Base-by-base conservation (phyloP, 148 eudicot species). In the Drosera capensis region DNA sequence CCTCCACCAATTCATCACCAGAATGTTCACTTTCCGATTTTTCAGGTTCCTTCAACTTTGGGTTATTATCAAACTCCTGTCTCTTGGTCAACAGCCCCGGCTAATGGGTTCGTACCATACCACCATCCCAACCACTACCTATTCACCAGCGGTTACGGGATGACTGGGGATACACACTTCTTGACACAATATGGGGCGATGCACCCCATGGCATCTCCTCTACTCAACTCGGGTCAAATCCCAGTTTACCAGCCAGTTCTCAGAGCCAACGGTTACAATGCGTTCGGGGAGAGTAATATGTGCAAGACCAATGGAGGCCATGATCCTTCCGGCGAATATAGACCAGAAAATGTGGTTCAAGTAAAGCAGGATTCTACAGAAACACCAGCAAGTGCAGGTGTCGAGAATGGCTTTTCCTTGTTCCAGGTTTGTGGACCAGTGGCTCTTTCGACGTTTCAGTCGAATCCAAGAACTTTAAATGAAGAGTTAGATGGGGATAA, bases 371-470 rank as follows among this genome's bases (percentile, higher is more conserved):
- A 22, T 23, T 49, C 50, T 7, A 19, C 25, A 20, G 68, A 65
- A 25, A 63, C 61, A 49, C 48, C 46, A 12, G 24, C 63, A 25
- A 48, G 18, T 37, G 71, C 49, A 13, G 57, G n/a, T 7, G 48
- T 39, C 39, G 55, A 65, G 25, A 63, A 52, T 51, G 77, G 93
- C 21, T 90, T 90, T 71, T 90, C 97, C 13, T 66, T 90, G 57
- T 90, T 90, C 66, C 86, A 84, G 54, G 80, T 78, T 69, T 86
- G 38, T 34, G 38, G 86, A 35, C 96, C 96, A 14, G 73, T 72
- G 37, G 88, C 81, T 56, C 73, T 71, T 46, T 70, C 85, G 5
- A 66, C 74, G 1, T 51, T 37, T 25, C 57, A 71, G 47, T 44
- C 60, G 8, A 59, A 59, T 52, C 37, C 66, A 11, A 60, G 48